Evolutionary conservation across 805 yeast species (phyloP), one percentile per base, ranked within the genome.

Genomic region (Starmerella roubikii): DNA sequence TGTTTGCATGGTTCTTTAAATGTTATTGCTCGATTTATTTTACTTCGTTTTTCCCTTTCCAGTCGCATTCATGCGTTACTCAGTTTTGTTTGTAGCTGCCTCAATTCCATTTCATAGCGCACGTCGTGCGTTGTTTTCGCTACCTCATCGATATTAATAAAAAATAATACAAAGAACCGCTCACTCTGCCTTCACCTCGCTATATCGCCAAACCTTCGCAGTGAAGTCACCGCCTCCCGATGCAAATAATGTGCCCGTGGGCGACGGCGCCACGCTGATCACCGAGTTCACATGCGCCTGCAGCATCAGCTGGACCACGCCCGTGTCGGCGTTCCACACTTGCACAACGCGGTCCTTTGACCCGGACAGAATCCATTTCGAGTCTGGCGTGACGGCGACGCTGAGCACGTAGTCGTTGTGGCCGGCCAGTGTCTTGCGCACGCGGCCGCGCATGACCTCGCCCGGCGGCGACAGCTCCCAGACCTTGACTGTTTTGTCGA

Each of bases 211-310:
- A 55, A 88, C 81, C 62, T 95, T 75, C 30, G 97, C 97, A 58
- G 86, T 82, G 62, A 94, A 88, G 63, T 88, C 97, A 59, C 97
- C 98, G 61, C 84, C 72, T 41, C 97, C 97, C 12, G 97, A 86
- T 39, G 97, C 97, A 67, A 88, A 91, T 52, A 83, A 76, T 35
- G 93, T 88, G 46, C 83, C 77, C 46, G 75, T 76, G 50, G 85
- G 84, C 19, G 91, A 76, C 18, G 91, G 94, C 35, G 94, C 84
- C 29, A 88, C 97, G 39, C 88, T 77, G 51, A 88, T 88, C 34
- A 91, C 97, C 9, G 94, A 81, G 66, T 88, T 88, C 58, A 91
- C 76, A 61, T 88, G 97, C 26, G 97, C 97, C 65, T 85, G 96
- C 53, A 91, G 70, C 94, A 86, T 84, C 55, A 88, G 69, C 60